Evolutionary conservation across 805 yeast genomes (phyloP).

Genomic region (Ogataea dorogensis): DNA sequence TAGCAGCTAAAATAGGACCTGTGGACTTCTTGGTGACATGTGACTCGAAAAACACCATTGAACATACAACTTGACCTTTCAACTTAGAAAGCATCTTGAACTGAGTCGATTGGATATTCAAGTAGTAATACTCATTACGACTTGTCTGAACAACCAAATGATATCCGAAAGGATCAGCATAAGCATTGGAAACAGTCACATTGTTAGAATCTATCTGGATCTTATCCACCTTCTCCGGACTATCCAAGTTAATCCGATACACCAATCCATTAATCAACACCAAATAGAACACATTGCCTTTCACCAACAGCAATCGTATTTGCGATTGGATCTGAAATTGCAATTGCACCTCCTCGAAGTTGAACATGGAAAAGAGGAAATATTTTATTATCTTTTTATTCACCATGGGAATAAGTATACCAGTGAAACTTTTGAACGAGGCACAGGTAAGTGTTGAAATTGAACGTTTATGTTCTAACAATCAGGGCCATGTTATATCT

Average conservation of each 20-base stretch:
- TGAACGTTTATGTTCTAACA: constrained; percentile 7
- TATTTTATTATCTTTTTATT: constrained; percentile 1
- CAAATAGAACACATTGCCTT: constrained; percentile 53
- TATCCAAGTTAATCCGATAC: constrained; percentile 63
- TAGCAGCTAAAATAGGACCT: constrained; percentile 50
- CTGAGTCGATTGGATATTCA: constrained; percentile 40
- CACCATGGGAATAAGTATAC: constrained; percentile 67
- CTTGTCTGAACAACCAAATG: constrained; percentile 51
- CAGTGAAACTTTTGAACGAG: constrained; percentile 82
- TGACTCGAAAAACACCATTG: constrained; percentile 38
- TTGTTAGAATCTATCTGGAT: constrained; percentile 31
- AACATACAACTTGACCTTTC: constrained; percentile 42
- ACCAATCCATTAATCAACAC: constrained; percentile 52
- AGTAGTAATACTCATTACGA: constrained; percentile 46
- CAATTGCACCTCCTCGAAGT: constrained; percentile 34
- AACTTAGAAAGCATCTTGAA: constrained; percentile 46
- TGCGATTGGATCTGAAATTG: constrained; percentile 33
- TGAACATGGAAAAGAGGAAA: constrained; percentile 16
- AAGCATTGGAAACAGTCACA: constrained; percentile 36
- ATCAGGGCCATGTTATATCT: constrained; percentile 76
- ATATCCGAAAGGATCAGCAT: constrained; percentile 49
- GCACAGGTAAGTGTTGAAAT: constrained; percentile 48
- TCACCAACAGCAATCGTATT: constrained; percentile 51
- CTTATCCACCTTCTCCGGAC: constrained; percentile 57
- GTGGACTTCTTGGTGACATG: constrained; percentile 33